These are phyloP conservation scores for Conoideocrella luteorostrata DNA, from an alignment of 2,329 filamentous ascomycete genomes.

Conservation along the genomic window DNA sequence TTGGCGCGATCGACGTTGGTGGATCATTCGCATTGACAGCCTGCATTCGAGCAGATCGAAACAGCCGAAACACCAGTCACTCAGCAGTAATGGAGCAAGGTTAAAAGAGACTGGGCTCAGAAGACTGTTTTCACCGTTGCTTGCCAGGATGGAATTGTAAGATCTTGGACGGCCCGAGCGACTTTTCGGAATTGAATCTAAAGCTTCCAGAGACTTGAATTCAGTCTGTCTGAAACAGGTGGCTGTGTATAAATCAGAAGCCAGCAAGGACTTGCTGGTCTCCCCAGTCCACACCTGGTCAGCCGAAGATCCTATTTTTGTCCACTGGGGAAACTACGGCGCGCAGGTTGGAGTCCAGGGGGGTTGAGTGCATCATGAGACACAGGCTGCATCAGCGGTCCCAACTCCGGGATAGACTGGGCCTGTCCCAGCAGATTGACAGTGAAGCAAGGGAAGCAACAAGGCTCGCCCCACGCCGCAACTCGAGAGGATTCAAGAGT, in stretches of 20 bases:
- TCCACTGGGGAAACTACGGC: background rate
- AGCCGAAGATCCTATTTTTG: conserved; percentile 7
- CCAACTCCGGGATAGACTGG: conserved; percentile 7
- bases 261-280: conserved; percentile 4
- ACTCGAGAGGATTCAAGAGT: background rate
- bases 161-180: conserved; percentile 15
- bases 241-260: conserved; percentile 11
- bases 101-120: conserved; percentile 4
- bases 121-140: conserved; percentile 5
- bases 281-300: conserved; percentile 5
- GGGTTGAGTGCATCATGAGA: conserved; percentile 13
- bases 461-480: background rate
- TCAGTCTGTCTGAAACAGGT: conserved; percentile 15
- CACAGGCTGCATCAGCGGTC: conserved; percentile 13
- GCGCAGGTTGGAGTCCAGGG: background rate
- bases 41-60: conserved; percentile 13
- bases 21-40: conserved; percentile 13
- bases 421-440: background rate
- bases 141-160: conserved; percentile 6
- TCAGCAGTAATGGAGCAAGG: conserved; percentile 5
- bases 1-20: conserved; percentile 10
- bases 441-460: background rate
- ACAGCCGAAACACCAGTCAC: conserved; percentile 15
- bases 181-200: conserved; percentile 8
- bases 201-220: conserved; percentile 9